These are phyloP conservation scores for Venturia oleaginea DNA, from an alignment of 2,329 filamentous ascomycete genomes.

Conservation along the genomic window DNA sequence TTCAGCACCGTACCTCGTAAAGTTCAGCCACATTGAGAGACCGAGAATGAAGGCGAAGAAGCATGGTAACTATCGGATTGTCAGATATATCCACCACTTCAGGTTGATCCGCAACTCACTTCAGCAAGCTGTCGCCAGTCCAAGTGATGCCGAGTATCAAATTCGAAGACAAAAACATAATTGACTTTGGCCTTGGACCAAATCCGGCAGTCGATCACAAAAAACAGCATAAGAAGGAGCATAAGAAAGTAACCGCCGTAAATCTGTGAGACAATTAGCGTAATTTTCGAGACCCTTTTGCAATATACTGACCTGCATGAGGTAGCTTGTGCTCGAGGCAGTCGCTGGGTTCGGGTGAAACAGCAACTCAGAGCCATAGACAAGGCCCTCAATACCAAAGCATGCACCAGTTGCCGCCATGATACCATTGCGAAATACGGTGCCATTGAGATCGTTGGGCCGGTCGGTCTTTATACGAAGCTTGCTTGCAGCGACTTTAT, in stretches of 20 bases:
- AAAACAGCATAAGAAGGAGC: slow-evolving; percentile 70
- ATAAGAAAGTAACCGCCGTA: slow-evolving; percentile 89
- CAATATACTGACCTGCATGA: slow-evolving; percentile 49
- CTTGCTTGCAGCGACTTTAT: slow-evolving; percentile 82
- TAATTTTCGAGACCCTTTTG: no score
- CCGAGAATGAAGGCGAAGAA: slow-evolving; percentile 71
- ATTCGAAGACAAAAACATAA: slow-evolving; percentile 94
- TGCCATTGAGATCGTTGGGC: slow-evolving; percentile 49
- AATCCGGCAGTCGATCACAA: slow-evolving; percentile 73
- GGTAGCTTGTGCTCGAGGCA: slow-evolving; percentile 33
- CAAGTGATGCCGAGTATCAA: slow-evolving; percentile 74
- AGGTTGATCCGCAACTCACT: slow-evolving; percentile 42
- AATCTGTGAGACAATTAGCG: slow-evolving; percentile 45
- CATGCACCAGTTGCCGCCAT: slow-evolving; percentile 33
- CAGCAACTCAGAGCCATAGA: slow-evolving; percentile 28
- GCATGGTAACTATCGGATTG: slow-evolving; percentile 55
- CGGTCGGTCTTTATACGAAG: slow-evolving; percentile 61
- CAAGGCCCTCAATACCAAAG: slow-evolving; percentile 35
- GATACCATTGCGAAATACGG: slow-evolving; percentile 49
- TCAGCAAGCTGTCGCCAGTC: slow-evolving; percentile 85
- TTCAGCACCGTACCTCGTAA: slow-evolving; percentile 56
- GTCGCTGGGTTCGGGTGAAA: slow-evolving; percentile 20
- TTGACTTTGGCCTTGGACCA: slow-evolving; percentile 86
- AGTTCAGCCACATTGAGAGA: slow-evolving; percentile 82
- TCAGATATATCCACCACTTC: not conserved